phyloP scores from a whole-genome alignment of 805 yeast genomes.

The Candida chauliodis region DNA sequence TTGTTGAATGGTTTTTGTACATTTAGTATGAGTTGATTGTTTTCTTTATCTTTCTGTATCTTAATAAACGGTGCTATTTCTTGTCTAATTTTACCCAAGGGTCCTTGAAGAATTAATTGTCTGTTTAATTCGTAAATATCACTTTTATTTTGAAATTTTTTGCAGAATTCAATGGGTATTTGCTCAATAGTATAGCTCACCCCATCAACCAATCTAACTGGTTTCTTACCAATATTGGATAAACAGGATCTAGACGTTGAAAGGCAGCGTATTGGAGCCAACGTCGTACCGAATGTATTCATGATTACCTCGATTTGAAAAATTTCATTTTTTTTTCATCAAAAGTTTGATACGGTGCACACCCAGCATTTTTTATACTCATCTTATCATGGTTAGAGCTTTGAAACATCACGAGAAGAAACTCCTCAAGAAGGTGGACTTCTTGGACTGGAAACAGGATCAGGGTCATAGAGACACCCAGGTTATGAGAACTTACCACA shows the following conservation, averaged over 20 bases:
- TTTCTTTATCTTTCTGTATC: conserved; percentile 26
- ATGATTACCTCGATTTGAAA: neutral
- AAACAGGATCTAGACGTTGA: conserved; percentile 13
- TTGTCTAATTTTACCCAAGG: conserved; percentile 64
- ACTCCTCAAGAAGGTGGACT: conserved; percentile 90
- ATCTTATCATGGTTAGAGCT: conserved; percentile 65
- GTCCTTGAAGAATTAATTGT: conserved; percentile 65
- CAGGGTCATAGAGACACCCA: conserved; percentile 93
- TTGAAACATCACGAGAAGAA: conserved; percentile 95
- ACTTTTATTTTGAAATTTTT: conserved; percentile 63
- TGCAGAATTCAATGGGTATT: conserved; percentile 52
- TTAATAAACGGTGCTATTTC: conserved; percentile 71
- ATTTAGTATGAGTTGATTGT: conserved; percentile 45
- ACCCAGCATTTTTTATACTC: neutral
- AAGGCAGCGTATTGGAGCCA: conserved; percentile 12
- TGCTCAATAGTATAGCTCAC: conserved; percentile 48
- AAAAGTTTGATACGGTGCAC: neutral
- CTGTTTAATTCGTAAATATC: conserved; percentile 55
- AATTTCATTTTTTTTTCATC: neutral
- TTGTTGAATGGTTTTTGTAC: conserved; percentile 57
- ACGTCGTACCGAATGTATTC: conserved; percentile 4
- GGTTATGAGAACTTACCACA: conserved; percentile 91
- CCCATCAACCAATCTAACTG: conserved; percentile 64
- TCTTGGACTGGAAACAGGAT: conserved; percentile 97
- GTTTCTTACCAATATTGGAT: conserved; percentile 79